Base-by-base conservation (phyloP, 768 basidiomycete species). In the Mycena alexandri region DNA sequence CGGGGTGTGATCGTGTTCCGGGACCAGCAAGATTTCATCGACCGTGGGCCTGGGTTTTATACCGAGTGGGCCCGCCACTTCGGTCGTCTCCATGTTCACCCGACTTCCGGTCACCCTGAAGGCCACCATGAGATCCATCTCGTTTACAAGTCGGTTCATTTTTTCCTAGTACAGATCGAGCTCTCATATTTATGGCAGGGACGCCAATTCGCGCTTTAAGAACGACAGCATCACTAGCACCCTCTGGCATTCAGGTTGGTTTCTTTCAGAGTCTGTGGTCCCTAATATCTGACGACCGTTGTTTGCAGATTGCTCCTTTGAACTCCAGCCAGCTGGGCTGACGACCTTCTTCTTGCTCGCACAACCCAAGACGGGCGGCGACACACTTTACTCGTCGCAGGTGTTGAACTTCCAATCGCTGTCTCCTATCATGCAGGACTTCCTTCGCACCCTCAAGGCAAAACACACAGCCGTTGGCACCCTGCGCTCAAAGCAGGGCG, bases 251-350 rank as follows among this genome's bases (percentile, higher is more conserved):
- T 83, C 84, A 10, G 78, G 79, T 48, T 67, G 63, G 57, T 67
- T 82, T 38, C 3, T 89, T 89, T 74, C 88, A 90, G 74, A 78
- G 81, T 21, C 89, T 90, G 74, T 88, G n/a, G 88, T 22, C 88
- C 88, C 0, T 54, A 22, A 8, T 38, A 7, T 38, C 21, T 17
- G 22, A n/a, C 11, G 55, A 43, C 38, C 38, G 10, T 9, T 38
- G 11, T 38, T 9, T n/a, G 11, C 8, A 33, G 41, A 21, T 17
- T n/a, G 29, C 38, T 52, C 51, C 12, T 57, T 57, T 47, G 7
- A 13, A 47, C 33, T n/a, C 3, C 51, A 65, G 57, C 22, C 25
- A 53, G 4, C 38, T 38, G 38, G 38, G 11, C 38, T 38, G 38
- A 38, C 38, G 38, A 38, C 38, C 21, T 65, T 65, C 43, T 65